Evolutionary conservation across 2,329 filamentous ascomycete species (phyloP), one percentile per base, ranked within the genome.

Genomic region (Fusarium sp.): DNA sequence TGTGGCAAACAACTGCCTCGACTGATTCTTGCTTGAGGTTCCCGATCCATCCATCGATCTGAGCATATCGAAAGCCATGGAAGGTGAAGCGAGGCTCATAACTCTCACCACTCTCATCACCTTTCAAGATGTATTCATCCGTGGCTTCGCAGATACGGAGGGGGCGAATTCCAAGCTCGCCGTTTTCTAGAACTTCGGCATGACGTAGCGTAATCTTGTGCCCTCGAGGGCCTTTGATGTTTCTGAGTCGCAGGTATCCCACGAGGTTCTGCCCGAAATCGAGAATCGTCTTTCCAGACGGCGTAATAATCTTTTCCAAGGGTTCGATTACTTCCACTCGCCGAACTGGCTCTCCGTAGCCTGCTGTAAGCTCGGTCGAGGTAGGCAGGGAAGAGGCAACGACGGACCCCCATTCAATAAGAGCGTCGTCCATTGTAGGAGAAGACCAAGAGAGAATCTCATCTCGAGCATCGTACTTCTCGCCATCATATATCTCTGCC

Each of bases 181-280:
- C 77, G 61, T 84, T 60, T 60, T 89, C 86, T 5, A 90, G 78
- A 11, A 87, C 87, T 73, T 90, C 88, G 1, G 87, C 84, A 71
- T 90, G 87, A 0, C 74, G 75, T 13, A 90, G 77, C 5, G 77
- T 81, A 18, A 89, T 81, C 9, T 75, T 79, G 3, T 81, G 78
- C 1, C 82, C 83, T 3, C 73, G 71, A 0, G 79, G 76, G 0
- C 80, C 83, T 40, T 68, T 68, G 2, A 84, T 73, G 1, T 76
- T 72, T 1, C 70, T 78, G 11, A 89, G 65, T 3, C 77, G 76
- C 2, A 88, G 59, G 68, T 81, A 81, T 2, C 88, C 88, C 1
- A 89, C 87, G 0, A 89, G 77, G 67, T 90, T 89, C 70, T 90
- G 87, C 2, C 87, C 87, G 73, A 89, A 89, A 66, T 90, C 87